Base-by-base conservation (phyloP, 2,329 filamentous ascomycete genomes). In the Westerdykella sp. region DNA sequence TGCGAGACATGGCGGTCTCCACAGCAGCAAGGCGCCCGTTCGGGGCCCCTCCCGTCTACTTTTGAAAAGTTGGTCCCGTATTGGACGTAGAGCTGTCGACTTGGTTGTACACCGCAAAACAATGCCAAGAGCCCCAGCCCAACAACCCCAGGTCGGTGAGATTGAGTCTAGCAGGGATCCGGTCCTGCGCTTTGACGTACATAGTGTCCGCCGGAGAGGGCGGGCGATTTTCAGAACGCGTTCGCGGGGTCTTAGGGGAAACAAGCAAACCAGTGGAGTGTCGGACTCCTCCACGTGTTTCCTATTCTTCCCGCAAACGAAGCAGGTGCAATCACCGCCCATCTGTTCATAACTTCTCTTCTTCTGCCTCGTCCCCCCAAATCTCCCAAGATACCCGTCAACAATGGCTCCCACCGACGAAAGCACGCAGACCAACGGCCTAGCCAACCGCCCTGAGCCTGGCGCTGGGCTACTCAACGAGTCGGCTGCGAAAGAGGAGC, bases 371-470 rank as follows among this genome's bases (percentile, higher is more conserved):
- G 4, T 35, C 15, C 32, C 7, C 3, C 3, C 32, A 14, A 35
- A 12, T 9, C n/a, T 15, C 10, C 37, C 42, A 59, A 54, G 47
- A 38, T 44, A 42, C 10, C 14, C 37, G 21, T 23, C 21, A 41
- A 55, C 43, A 31, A 62, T 62, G 57, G 16, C 25, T 28, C 25
- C 55, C 4, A 44, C 48, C 43, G 55, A 65, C 54, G 62, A 70
- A 46, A 62, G 65, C 46, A 62, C 62, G n/a, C 65, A 71, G 46
- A 28, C 68, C 43, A 71, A 71, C 48, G 60, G 58, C 41, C 54
- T 65, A 34, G 57, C 67, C 15, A 45, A 12, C 6, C 38, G 43
- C 9, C 21, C 53, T 15, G 63, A 57, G 39, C 57, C 66, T 31
- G 49, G 50, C 14, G 67, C 68, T 22, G 66, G 66, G 42, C 50